Evolutionary conservation across 2,329 filamentous ascomycete species (phyloP), one percentile per base, ranked within the genome.

Genomic region (Dactylellina sp.): DNA sequence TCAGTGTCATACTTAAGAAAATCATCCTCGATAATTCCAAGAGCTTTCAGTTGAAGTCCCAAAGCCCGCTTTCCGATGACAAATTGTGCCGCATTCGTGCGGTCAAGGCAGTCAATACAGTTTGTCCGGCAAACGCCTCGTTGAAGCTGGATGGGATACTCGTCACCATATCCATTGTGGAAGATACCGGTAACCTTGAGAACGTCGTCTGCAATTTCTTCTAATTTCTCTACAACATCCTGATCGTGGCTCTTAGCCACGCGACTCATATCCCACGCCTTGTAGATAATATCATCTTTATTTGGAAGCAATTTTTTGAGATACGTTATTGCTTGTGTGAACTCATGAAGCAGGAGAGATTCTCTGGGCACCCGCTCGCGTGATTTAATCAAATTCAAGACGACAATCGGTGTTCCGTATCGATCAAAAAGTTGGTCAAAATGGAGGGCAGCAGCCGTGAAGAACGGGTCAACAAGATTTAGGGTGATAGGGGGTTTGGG

Each of bases 231-330:
- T 77, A 99, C 98, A 1, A 99, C 95, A 82, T 99, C 93, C 78
- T 96, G 91, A 66, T 95, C 93, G 37, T 91, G 89, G 78, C 89
- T 89, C 82, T 99, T 99, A 16, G 94, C 92, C 3, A 95, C 94
- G 70, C 95, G 87, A 75, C 93, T 97, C 95, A 99, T 99, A 80
- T 99, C 95, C 88, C 95, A 99, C 1, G 94, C 93, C 78, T 95
- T 92, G 81, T 99, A 94, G 7, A 94, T 88, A 57, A 99, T 96
- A 80, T 92, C 92, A 79, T 93, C 92, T 64, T 89, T 89, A 1
- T 85, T 82, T 0, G 95, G 94, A 1, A 99, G 84, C 70, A 96
- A 97, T 79, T 98, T 94, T 77, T 98, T 99, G 52, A 99, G 88
- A 78, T 99, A 99, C 44, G 89, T 87, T 75, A 98, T 89, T 3